These are phyloP conservation scores for Saccharomycopsis olivae DNA, from an alignment of 805 yeast genomes.

Conservation along the genomic window DNA sequence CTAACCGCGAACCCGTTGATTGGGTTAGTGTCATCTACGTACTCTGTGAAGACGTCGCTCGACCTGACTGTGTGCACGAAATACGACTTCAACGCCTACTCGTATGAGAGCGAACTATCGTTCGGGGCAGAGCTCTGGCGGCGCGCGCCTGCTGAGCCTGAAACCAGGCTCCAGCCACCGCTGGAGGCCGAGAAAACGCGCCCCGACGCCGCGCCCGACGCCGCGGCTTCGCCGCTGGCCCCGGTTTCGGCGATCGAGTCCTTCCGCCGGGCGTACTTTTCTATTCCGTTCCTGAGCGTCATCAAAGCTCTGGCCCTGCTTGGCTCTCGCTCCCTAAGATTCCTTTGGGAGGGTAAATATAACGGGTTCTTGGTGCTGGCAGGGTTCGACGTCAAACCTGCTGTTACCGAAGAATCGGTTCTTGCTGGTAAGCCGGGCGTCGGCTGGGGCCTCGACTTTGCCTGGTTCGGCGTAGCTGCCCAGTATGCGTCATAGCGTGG, in stretches of 20 bases:
- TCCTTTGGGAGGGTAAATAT: conserved; percentile 83
- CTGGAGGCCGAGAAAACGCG: conserved; percentile 8
- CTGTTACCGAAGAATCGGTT: neutral
- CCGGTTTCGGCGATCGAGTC: conserved; percentile 11
- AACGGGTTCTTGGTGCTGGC: conserved; percentile 55
- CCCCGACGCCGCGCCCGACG: neutral
- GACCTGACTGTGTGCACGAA: conserved; percentile 70
- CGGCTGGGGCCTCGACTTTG: conserved; percentile 3
- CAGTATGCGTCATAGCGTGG: conserved; percentile 9
- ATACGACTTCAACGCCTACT: conserved; percentile 83
- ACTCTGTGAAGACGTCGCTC: conserved; percentile 70
- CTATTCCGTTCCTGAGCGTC: conserved; percentile 49
- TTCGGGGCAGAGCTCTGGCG: conserved; percentile 84
- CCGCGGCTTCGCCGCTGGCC: neutral
- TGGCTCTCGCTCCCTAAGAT: conserved; percentile 45
- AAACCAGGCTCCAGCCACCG: conserved; percentile 28
- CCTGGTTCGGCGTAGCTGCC: conserved; percentile 9
- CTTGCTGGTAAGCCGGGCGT: neutral
- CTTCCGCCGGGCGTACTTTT: conserved; percentile 13
- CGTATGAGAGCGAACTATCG: conserved; percentile 78
- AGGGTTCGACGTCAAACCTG: conserved; percentile 9
- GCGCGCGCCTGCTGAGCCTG: too few relatives aligned
- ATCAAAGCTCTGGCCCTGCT: conserved; percentile 64
- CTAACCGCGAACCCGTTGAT: conserved; percentile 78
- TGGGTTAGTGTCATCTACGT: conserved; percentile 83